Base-by-base conservation (phyloP, 176 grass and related monocot genomes). In the Carex parvula region DNA sequence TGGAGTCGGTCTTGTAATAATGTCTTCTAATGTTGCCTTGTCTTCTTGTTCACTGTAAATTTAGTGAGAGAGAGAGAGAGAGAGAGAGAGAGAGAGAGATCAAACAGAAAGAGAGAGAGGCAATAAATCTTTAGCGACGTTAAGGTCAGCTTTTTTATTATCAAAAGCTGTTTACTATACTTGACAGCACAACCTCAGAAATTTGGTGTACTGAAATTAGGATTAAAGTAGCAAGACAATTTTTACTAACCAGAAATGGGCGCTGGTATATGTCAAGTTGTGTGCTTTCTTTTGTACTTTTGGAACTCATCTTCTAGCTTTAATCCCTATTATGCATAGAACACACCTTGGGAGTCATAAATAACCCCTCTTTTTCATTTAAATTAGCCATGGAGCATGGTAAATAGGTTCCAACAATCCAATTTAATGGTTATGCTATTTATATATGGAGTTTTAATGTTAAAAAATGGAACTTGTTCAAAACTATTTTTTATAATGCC, bases 11-110 rank as follows among this genome's bases (percentile, higher is more conserved):
- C 58, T 46, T 66, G 62, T 52, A 83, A 53, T 65, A n/a, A 83
- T 0, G 21, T 66, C 22, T 54, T 69, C 60, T 65, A 22, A 39
- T 21, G 42, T 21, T 22, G 39, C n/a, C 64, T 18, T 29, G 15
- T 83, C 61, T 82, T 24, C 22, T 82, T 42, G 39, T 44, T 82
- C 42, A 53, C 41, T 66, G 24, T 83, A 66, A 18, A 83, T 64
- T 52, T 20, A 83, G 62, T 55, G 14, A 66, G 41, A 32, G 58
- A 52, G 29, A 62, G 59, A 83, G n/a, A n/a, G n/a, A n/a, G n/a
- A n/a, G 62, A 83, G 62, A 66, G 41, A 29, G 56, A 48, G 26
- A 61, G 33, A 16, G 32, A 61, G 30, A 79, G 48, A 79, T 26
- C 26, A 26, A 26, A 26, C 0, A 26, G 26, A 26, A 1, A 26